Conservation (phyloP, 805 yeast genomes). For the Wickerhamomyces chambardii region DNA sequence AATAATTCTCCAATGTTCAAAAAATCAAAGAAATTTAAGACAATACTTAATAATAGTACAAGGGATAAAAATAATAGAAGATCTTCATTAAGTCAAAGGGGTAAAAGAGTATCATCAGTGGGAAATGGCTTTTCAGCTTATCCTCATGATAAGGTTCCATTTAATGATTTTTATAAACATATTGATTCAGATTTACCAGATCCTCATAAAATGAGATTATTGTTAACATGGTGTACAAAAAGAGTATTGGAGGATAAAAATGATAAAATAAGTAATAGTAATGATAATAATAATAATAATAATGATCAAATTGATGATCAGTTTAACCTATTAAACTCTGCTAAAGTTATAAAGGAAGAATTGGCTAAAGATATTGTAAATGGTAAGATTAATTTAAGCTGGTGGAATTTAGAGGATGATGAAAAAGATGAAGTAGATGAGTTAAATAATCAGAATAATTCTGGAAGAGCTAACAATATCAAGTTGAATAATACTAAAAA, state of each 20-base stretch:
- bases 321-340: constrained; percentile 37
- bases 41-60: too few relatives aligned
- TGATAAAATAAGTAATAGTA: constrained; percentile 13
- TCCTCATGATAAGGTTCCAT: constrained; percentile 56
- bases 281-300: constrained; percentile 17
- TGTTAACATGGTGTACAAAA: constrained; percentile 60
- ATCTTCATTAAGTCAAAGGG: constrained; percentile 47
- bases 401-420: constrained; percentile 43
- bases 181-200: constrained; percentile 56
- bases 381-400: constrained; percentile 54
- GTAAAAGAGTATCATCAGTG: constrained; percentile 64
- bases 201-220: constrained; percentile 64
- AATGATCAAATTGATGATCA: constrained; percentile 24
- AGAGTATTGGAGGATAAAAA: constrained; percentile 26
- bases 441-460: constrained; percentile 7
- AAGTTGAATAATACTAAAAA: neutral
- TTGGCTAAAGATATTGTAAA: constrained; percentile 46
- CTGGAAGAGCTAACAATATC: constrained; percentile 1
- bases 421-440: constrained; percentile 19
- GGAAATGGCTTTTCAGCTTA: constrained; percentile 64
- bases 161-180: constrained; percentile 49
- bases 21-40: too few relatives aligned
- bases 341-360: constrained; percentile 58
- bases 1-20: constrained; percentile 26
- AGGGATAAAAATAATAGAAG: constrained; percentile 28